Evolutionary conservation across 768 basidiomycete species (phyloP), one percentile per base, ranked within the genome.

Genomic region (Tricholoma terreum): DNA sequence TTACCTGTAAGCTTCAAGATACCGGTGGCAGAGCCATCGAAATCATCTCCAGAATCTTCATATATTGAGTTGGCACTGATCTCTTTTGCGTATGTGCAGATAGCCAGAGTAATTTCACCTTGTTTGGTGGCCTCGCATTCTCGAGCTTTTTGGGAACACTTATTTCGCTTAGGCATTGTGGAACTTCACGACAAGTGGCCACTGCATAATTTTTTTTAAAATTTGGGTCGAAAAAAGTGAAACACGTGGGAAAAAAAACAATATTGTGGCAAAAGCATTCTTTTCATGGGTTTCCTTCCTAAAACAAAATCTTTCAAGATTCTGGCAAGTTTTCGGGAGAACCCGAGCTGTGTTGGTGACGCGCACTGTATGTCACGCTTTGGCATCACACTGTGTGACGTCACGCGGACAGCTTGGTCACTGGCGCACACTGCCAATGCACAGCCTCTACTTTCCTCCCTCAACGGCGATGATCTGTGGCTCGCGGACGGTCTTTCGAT

Each of bases 401-500:
- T n/a, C n/a, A n/a, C n/a, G n/a, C n/a, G n/a, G n/a, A n/a, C n/a
- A n/a, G n/a, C n/a, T n/a, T n/a, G n/a, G n/a, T n/a, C n/a, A n/a
- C n/a, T n/a, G n/a, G n/a, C n/a, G n/a, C n/a, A n/a, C n/a, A n/a
- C n/a, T n/a, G n/a, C n/a, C n/a, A n/a, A n/a, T 42, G 40, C 52
- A 53, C 52, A 53, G 36, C 52, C 54, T 6, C 17, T 14, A 45
- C 30, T 7, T 48, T 51, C 33, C 22, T n/a, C 35, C 27, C 36
- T 40, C 31, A 35, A 15, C 34, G 17, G 53, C 49, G 43, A 54
- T 60, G 57, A 45, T 38, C 46, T 59, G 54, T 63, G 80, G 79
- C 62, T 75, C 80, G 4, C 68, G 73, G 52, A 64, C 68, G 30
- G 81, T 83, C 9, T 82, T 82, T 58, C 72, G 75, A 40, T 83